Evolutionary conservation across 768 basidiomycete species (phyloP), one percentile per base, ranked within the genome.

Genomic region (Mycena sanguinolenta): DNA sequence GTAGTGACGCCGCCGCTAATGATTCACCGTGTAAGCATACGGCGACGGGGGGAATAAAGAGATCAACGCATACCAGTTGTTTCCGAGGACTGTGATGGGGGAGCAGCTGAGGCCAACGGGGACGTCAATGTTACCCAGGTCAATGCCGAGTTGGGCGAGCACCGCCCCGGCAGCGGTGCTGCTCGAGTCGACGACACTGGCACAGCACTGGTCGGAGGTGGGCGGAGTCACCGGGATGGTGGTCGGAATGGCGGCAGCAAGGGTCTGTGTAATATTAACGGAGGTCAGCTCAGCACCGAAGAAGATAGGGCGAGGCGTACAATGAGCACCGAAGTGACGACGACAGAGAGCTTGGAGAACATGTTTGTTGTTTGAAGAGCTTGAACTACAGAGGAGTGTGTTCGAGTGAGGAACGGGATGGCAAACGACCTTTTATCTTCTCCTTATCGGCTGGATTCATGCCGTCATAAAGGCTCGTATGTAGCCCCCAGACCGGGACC

Each of bases 71-170:
- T 0, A 70, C 69, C 69, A 70, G 63, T 60, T 70, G 32, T 62
- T 62, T 2, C 69, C 69, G 65, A 66, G 19, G 38, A 71, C 49
- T 17, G 70, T 71, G 70, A 71, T 67, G 53, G 70, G 65, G 25
- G 65, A 63, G 70, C 70, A 71, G 70, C 55, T 59, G 38, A 71
- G 65, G 6, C 70, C 70, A n/a, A 71, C 42, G 17, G 70, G 70
- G 49, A 71, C 60, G 38, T 25, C 39, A 30, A 71, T 53, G 30
- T 55, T 65, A 14, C 59, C 46, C 27, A 71, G 70, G 65, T 71
- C 61, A 27, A 71, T 46, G 14, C 65, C 65, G 2, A 67, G 42
- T 19, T 14, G 0, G 9, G 46, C 65, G 14, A 54, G 53, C 27
- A 67, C 65, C 4, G 10, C 53, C 8, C 58, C 65, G 23, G 61